A percentile compares a stretch with the other conserved stretches of the same genome.
Conservation (phyloP, 2,329 filamentous ascomycete genomes). For the Bipolaris sorokiniana region DNA sequence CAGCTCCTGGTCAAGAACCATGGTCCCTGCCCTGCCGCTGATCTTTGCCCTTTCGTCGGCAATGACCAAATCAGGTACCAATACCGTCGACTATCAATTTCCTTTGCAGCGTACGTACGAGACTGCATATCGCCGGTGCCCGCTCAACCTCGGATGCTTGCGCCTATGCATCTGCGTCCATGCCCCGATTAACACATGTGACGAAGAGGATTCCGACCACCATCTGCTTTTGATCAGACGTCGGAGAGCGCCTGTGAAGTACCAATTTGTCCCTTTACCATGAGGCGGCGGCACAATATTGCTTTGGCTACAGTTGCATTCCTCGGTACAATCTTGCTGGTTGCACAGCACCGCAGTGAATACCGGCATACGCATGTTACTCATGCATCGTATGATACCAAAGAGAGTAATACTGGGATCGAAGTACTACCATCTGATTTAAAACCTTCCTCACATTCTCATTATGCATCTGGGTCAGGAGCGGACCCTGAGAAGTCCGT, state of each 20-base stretch:
- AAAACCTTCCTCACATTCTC: neutral
- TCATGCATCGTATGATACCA: neutral
- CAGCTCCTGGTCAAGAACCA: constrained; percentile 6
- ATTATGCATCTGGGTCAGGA: neutral
- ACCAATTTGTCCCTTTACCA: neutral
- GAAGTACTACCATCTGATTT: constrained; percentile 9
- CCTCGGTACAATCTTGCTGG: constrained; percentile 9
- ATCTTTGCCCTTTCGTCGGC: constrained; percentile 9
- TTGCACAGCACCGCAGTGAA: constrained; percentile 3
- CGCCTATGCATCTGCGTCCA: neutral
- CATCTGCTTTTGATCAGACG: neutral
- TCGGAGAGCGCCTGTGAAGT: neutral
- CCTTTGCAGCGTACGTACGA: neutral
- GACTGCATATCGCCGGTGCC: neutral
- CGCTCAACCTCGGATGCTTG: neutral
- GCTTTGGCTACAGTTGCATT: constrained; percentile 12
- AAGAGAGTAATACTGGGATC: constrained; percentile 6
- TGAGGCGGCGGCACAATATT: constrained; percentile 17
- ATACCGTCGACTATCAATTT: constrained; percentile 4
- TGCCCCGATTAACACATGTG: constrained; percentile 4
- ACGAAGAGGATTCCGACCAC: neutral
- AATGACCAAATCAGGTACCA: constrained; percentile 3
- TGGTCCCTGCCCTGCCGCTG: constrained; percentile 7
- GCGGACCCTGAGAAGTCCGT: neutral
- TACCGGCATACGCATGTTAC: neutral